Evolutionary conservation across 2,329 filamentous ascomycete species (phyloP).

Genomic region (Fusarium sp.): DNA sequence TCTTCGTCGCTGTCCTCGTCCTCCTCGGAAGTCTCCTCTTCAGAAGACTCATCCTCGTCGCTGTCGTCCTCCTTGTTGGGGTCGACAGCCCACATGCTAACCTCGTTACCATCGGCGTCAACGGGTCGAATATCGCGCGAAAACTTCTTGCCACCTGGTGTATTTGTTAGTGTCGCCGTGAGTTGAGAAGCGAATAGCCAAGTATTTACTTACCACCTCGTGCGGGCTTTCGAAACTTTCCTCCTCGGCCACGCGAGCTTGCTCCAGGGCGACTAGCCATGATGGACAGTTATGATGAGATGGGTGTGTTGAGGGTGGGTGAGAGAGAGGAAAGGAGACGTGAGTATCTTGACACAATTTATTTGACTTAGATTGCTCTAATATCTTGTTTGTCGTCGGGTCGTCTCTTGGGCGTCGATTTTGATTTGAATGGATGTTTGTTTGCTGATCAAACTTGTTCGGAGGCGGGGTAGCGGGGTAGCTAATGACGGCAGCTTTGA

Average conservation of each 20-base stretch:
- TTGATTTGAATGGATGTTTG: conserved; percentile 19
- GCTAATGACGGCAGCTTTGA: conserved; percentile 43
- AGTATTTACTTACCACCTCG: conserved; percentile 79
- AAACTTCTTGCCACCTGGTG: conserved; percentile 92
- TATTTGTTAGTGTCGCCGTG: neutral
- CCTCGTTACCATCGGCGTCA: conserved; percentile 89
- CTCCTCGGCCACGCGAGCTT: conserved; percentile 82
- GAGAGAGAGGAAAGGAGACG: neutral
- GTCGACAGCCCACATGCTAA: conserved; percentile 87
- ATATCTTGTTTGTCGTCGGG: conserved; percentile 17
- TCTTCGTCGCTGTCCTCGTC: conserved; percentile 69
- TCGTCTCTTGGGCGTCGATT: conserved; percentile 11
- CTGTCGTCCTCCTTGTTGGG: conserved; percentile 64
- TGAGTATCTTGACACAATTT: neutral
- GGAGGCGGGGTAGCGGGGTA: conserved; percentile 59
- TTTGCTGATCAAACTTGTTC: conserved; percentile 43
- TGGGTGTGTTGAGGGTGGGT: conserved; percentile 4
- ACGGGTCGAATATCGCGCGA: conserved; percentile 90
- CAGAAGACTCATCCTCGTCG: conserved; percentile 68
- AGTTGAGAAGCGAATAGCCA: neutral
- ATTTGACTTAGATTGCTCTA: conserved; percentile 1
- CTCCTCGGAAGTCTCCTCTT: conserved; percentile 66
- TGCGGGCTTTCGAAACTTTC: conserved; percentile 95
- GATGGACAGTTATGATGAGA: conserved; percentile 42
- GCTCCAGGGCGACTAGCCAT: conserved; percentile 65